phyloP scores from a whole-genome alignment of 768 basidiomycete species.

The Psilocybe azurescens region DNA sequence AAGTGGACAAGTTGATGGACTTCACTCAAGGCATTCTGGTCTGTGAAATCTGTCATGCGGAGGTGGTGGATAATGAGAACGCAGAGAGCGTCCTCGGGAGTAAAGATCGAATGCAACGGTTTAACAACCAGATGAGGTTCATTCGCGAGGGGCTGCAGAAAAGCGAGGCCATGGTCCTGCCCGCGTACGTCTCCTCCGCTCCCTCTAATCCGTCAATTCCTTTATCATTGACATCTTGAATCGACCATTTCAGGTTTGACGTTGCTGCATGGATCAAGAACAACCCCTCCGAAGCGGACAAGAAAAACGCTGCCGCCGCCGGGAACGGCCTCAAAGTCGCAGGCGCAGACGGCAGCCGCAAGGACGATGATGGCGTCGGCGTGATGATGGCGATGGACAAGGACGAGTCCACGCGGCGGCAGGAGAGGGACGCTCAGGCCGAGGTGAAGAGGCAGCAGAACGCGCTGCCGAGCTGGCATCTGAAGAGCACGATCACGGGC shows the following conservation, averaged over 20 bases:
- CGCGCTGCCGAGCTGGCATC: slow-evolving; percentile 91
- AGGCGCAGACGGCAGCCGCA: slow-evolving; percentile 64
- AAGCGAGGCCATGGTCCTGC: slow-evolving; percentile 86
- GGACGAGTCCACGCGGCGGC: slow-evolving; percentile 74
- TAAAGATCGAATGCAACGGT: slow-evolving; percentile 95
- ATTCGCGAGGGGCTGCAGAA: slow-evolving; percentile 87
- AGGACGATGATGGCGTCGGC: slow-evolving; percentile 77
- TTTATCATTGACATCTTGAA: slow-evolving; percentile 2
- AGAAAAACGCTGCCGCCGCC: slow-evolving; percentile 56
- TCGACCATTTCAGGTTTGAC: slow-evolving; percentile 62
- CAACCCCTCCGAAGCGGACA: slow-evolving; percentile 68
- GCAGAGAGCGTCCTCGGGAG: slow-evolving; percentile 83
- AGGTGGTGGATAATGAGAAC: slow-evolving; percentile 91
- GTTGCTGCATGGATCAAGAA: slow-evolving; percentile 82
- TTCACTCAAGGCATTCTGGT: slow-evolving; percentile 65
- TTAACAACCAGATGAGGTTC: slow-evolving; percentile 89
- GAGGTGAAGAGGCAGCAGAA: slow-evolving; percentile 91
- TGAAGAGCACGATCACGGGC: slow-evolving; percentile 94
- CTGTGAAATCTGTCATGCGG: slow-evolving; percentile 88
- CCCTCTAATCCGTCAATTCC: neutral
- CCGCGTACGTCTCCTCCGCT: slow-evolving; percentile 59
- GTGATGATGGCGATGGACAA: slow-evolving; percentile 92
- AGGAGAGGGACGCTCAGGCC: slow-evolving; percentile 80
- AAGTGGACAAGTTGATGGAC: slow-evolving; percentile 86
- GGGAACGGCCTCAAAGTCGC: slow-evolving; percentile 73